Evolutionary conservation across 108 stramenopile genomes (phyloP).

Genomic region (Stephanodiscus triporus): DNA sequence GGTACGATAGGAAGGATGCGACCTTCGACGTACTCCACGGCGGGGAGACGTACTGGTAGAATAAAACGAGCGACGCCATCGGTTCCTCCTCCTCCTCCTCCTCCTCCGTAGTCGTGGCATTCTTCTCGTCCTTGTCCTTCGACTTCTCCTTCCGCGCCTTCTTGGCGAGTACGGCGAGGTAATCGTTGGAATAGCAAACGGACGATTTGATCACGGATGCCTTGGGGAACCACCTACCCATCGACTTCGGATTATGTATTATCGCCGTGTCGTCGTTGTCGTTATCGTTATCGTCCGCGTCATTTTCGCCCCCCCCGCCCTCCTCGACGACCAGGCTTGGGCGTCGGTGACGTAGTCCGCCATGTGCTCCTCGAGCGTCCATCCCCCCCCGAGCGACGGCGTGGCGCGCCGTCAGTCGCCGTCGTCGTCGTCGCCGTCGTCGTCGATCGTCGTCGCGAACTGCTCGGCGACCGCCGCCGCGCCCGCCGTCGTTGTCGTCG

Average conservation of each 20-base stretch:
- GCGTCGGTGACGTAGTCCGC: not conserved
- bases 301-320: not conserved
- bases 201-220: slow-evolving; percentile 71
- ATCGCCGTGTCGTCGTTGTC: slow-evolving; percentile 1
- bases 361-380: slow-evolving; percentile 5
- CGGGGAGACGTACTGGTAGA: slow-evolving; percentile 80
- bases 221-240: slow-evolving; percentile 89
- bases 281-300: not conserved
- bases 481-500: too few relatives aligned
- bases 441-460: not conserved
- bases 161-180: slow-evolving; percentile 25
- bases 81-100: slow-evolving; percentile 38
- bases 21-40: slow-evolving; percentile 60
- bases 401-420: not conserved
- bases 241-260: slow-evolving; percentile 34
- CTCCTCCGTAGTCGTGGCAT: slow-evolving; percentile 4
- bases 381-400: not conserved
- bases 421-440: too few relatives aligned
- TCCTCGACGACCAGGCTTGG: not conserved
- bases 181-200: slow-evolving; percentile 63
- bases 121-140: slow-evolving; percentile 9
- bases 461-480: too few relatives aligned
- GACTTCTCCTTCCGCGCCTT: not conserved
- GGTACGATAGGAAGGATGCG: slow-evolving; percentile 56
- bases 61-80: slow-evolving; percentile 69